A percentile compares a stretch with the other conserved stretches of the same genome.
Evolutionary conservation across 1,284 basidiomycete genomes (phyloP).

Genomic region (Ceratobasidium sp.): DNA sequence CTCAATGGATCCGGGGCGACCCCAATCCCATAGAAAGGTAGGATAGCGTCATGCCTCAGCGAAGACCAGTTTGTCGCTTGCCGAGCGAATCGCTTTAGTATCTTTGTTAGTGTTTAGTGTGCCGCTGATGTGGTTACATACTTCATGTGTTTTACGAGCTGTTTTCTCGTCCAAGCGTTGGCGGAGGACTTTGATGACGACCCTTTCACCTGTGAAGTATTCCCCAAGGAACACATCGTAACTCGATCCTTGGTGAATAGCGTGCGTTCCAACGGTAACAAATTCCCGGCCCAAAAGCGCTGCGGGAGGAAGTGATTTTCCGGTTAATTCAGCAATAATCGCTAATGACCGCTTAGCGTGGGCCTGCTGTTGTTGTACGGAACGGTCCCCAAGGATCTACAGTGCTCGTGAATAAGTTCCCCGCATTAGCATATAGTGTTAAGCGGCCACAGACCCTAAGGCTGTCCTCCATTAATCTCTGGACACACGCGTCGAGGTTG

Average conservation of each 20-base stretch:
- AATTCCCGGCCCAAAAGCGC: slow-evolving; percentile 26
- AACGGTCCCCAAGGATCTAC: slow-evolving; percentile 10
- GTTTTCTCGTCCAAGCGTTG: slow-evolving; percentile 32
- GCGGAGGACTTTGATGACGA: slow-evolving; percentile 34
- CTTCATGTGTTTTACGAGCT: neutral
- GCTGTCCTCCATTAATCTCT: slow-evolving; percentile 11
- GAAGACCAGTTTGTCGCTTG: slow-evolving; percentile 34
- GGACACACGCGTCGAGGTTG: slow-evolving; percentile 6
- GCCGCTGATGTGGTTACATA: neutral
- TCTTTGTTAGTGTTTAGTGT: neutral
- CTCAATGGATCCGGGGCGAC: neutral
- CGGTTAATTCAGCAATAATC: slow-evolving; percentile 27
- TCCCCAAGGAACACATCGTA: slow-evolving; percentile 40
- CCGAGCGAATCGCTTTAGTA: slow-evolving; percentile 29
- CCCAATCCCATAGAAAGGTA: slow-evolving; percentile 40
- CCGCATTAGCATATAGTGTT: neutral
- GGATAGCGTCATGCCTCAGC: slow-evolving; percentile 39
- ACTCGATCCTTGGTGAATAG: slow-evolving; percentile 19
- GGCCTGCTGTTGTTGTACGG: neutral
- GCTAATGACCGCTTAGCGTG: slow-evolving; percentile 10
- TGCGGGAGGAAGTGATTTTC: slow-evolving; percentile 25
- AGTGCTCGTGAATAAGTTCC: neutral
- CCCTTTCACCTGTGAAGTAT: slow-evolving; percentile 42
- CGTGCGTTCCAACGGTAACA: slow-evolving; percentile 14
- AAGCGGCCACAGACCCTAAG: slow-evolving; percentile 5